Conservation (phyloP, 441 rosid species). For the Arabidopsis hybrid region DNA sequence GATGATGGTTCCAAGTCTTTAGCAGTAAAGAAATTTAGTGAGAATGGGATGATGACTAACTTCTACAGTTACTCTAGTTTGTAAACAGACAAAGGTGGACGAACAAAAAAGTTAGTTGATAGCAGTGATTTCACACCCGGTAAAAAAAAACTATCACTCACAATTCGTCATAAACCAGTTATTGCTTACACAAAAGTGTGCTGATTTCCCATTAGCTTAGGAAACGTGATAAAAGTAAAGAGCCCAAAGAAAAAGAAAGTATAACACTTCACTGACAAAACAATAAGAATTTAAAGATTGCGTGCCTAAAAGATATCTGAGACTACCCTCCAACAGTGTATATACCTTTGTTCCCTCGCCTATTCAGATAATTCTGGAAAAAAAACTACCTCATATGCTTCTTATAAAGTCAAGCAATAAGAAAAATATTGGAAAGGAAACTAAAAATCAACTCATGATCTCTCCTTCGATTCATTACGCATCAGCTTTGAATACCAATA, state of each 20-base stretch:
- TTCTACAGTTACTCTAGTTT: background rate
- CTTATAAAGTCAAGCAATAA: too few relatives aligned
- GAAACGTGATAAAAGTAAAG: background rate
- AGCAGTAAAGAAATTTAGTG: background rate
- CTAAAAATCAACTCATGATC: too few relatives aligned
- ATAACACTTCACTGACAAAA: background rate
- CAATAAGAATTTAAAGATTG: background rate
- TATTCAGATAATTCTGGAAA: too few relatives aligned
- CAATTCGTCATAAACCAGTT: background rate
- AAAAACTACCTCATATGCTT: too few relatives aligned
- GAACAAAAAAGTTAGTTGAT: background rate
- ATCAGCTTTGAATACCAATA: too few relatives aligned
- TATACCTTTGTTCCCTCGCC: too few relatives aligned
- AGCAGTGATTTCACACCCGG: background rate
- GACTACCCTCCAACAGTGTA: background rate
- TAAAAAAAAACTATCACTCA: background rate
- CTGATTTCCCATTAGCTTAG: background rate
- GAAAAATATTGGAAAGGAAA: too few relatives aligned
- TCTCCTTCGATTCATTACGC: too few relatives aligned
- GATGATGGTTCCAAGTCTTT: background rate
- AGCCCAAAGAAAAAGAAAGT: background rate
- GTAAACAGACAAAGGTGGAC: background rate
- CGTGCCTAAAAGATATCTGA: background rate
- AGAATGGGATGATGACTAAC: background rate
- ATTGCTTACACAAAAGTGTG: background rate